A percentile compares a stretch with the other conserved stretches of the same genome.
phyloP scores from a whole-genome alignment of 192 early-diverging fungal species.

The Dispira simplex region DNA sequence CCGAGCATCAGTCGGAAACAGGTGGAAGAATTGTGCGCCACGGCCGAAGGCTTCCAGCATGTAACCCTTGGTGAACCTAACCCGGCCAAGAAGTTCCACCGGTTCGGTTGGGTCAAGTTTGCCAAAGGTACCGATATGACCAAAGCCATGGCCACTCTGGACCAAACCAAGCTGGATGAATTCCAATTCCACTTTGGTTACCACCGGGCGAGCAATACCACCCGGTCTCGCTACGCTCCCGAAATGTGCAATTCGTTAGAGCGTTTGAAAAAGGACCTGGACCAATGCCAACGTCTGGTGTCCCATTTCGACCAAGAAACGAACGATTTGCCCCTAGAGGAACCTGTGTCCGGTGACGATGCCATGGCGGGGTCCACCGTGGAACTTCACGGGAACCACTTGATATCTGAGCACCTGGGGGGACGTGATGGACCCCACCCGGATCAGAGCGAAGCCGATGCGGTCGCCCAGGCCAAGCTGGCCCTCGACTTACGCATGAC shows the following conservation, averaged over 20 bases:
- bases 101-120: conserved; percentile 89
- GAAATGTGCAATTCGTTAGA: conserved; percentile 49
- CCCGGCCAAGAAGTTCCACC: conserved; percentile 65
- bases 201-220: conserved; percentile 18
- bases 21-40: conserved; percentile 44
- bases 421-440: conserved; percentile 11
- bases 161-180: conserved; percentile 35
- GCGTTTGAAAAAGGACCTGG: conserved; percentile 60
- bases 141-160: conserved; percentile 39
- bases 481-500: conserved; percentile 66
- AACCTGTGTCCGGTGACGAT: conserved; percentile 14
- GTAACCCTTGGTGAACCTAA: conserved; percentile 76
- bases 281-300: conserved; percentile 37
- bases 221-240: conserved; percentile 38
- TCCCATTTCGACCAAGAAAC: conserved; percentile 33
- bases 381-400: conserved; percentile 13
- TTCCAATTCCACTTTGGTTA: conserved; percentile 33
- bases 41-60: conserved; percentile 67
- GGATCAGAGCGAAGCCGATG: conserved; percentile 13
- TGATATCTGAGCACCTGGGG: conserved; percentile 10
- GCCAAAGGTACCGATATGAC: conserved; percentile 72
- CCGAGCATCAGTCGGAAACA: conserved; percentile 41
- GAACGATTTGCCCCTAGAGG: conserved; percentile 11
- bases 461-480: conserved; percentile 13
- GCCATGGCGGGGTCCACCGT: conserved; percentile 1